These are phyloP conservation scores for Fusarium sp. DNA, from an alignment of 2,329 filamentous ascomycete genomes.

Conservation along the genomic window DNA sequence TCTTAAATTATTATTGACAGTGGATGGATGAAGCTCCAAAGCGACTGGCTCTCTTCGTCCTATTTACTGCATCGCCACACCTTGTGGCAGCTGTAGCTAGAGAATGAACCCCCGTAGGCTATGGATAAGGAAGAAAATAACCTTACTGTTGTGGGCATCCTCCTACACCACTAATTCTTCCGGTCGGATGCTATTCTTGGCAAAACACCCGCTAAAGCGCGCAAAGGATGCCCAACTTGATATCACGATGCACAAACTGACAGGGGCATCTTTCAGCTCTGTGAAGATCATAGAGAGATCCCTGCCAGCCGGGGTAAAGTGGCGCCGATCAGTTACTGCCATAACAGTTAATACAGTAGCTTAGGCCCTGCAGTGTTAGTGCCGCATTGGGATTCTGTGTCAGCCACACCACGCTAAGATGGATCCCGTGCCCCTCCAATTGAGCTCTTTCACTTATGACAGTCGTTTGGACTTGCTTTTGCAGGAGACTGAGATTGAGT, in stretches of 20 bases:
- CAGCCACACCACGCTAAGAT: slow-evolving; percentile 32
- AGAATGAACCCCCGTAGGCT: no score
- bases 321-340: not conserved
- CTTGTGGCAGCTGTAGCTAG: no score
- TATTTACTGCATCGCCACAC: no score
- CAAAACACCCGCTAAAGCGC: not conserved
- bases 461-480: not conserved
- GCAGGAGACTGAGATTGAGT: no score
- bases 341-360: not conserved
- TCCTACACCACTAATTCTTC: not conserved
- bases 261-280: slow-evolving; percentile 32
- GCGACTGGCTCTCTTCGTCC: no score
- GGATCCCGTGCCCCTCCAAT: slow-evolving; percentile 27
- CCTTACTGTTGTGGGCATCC: no score
- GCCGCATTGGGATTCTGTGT: not conserved
- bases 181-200: not conserved
- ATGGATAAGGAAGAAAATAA: not conserved
- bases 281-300: slow-evolving; percentile 25
- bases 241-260: not conserved
- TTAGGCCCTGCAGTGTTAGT: not conserved
- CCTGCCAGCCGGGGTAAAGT: not conserved
- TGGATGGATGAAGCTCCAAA: no score
- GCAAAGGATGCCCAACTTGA: slow-evolving; percentile 24
- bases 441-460: slow-evolving; percentile 1
- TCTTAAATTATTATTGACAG: no score